phyloP scores from a whole-genome alignment of 2,329 filamentous ascomycete species.

The Trichoderma afroharzianum region DNA sequence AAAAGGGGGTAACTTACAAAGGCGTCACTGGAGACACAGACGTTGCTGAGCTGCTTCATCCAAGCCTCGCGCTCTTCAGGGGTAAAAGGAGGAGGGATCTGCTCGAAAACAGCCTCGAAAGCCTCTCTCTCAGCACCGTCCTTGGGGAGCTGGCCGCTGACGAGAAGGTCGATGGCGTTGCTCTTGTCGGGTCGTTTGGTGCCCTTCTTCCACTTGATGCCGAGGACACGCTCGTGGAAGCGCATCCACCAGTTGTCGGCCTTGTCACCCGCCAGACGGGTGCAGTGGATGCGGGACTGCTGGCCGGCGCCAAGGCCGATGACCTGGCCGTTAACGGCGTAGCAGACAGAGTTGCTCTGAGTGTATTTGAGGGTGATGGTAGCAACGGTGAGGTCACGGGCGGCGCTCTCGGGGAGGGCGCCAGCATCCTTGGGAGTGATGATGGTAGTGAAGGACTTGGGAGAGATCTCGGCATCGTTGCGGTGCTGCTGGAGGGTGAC shows the following conservation, averaged over 20 bases:
- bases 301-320: constrained; percentile 93
- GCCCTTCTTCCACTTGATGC: constrained; percentile 95
- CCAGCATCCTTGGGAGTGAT: constrained; percentile 78
- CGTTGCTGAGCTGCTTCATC: constrained; percentile 75
- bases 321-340: constrained; percentile 88
- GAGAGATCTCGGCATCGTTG: constrained; percentile 85
- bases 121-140: constrained; percentile 77
- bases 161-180: constrained; percentile 94
- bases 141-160: constrained; percentile 83
- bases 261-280: constrained; percentile 93
- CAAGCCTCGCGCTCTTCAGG: constrained; percentile 80
- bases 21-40: constrained; percentile 88
- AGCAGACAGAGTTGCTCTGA: constrained; percentile 98
- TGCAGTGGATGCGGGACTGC: constrained; percentile 98
- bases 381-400: constrained; percentile 87
- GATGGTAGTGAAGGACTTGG: constrained; percentile 79
- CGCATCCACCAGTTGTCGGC: constrained; percentile 99
- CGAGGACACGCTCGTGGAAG: constrained; percentile 85
- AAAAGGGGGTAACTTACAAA: constrained; percentile 62
- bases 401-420: constrained; percentile 71
- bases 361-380: constrained; percentile 99
- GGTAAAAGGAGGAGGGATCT: constrained; percentile 79
- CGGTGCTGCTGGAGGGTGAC: constrained; percentile 85
- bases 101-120: constrained; percentile 87
- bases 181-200: constrained; percentile 96